A percentile compares a stretch with the other conserved stretches of the same genome.
Evolutionary conservation across 2,329 filamentous ascomycete species (phyloP).

Genomic region (Fusarium continuum): DNA sequence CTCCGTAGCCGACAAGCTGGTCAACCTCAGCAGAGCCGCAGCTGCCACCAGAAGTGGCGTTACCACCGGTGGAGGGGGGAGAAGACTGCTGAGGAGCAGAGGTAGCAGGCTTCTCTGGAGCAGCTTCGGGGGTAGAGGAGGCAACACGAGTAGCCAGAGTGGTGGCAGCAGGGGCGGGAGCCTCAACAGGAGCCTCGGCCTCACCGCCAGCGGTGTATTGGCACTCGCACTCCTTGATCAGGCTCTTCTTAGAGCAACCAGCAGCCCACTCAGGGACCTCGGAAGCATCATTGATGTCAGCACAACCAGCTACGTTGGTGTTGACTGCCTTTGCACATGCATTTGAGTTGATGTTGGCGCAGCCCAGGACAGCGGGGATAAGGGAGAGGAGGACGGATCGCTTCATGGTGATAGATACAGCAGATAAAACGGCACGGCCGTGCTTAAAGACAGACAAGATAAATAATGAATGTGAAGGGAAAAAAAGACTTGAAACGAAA

Average conservation of each 20-base stretch:
- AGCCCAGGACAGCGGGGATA: slow-evolving; percentile 35
- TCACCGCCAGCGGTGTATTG: slow-evolving; percentile 36
- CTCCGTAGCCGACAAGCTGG: slow-evolving; percentile 44
- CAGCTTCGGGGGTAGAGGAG: slow-evolving; percentile 3
- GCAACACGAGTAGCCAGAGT: slow-evolving; percentile 32
- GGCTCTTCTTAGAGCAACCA: slow-evolving; percentile 43
- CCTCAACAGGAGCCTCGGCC: slow-evolving; percentile 8
- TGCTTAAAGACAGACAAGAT: slow-evolving; percentile 8
- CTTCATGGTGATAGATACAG: slow-evolving; percentile 29
- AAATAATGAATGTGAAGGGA: slow-evolving; percentile 19
- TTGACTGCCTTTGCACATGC: slow-evolving; percentile 33
- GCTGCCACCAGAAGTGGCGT: slow-evolving; percentile 14
- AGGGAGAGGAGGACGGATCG: slow-evolving; percentile 35
- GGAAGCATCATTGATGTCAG: slow-evolving; percentile 39
- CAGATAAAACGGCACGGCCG: slow-evolving; percentile 25
- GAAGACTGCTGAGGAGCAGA: neutral
- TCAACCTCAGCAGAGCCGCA: slow-evolving; percentile 33
- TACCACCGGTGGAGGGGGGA: neutral
- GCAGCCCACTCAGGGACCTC: slow-evolving; percentile 44
- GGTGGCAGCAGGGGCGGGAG: slow-evolving; percentile 8
- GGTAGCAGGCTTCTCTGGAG: neutral
- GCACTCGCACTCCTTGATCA: slow-evolving; percentile 48
- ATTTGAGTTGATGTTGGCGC: slow-evolving; percentile 36
- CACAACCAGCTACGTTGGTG: slow-evolving; percentile 30
- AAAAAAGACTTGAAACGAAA: slow-evolving; percentile 2